Evolutionary conservation across 1,284 basidiomycete species (phyloP), one percentile per base, ranked within the genome.

Genomic region (Ceraceosorus bombacis): DNA sequence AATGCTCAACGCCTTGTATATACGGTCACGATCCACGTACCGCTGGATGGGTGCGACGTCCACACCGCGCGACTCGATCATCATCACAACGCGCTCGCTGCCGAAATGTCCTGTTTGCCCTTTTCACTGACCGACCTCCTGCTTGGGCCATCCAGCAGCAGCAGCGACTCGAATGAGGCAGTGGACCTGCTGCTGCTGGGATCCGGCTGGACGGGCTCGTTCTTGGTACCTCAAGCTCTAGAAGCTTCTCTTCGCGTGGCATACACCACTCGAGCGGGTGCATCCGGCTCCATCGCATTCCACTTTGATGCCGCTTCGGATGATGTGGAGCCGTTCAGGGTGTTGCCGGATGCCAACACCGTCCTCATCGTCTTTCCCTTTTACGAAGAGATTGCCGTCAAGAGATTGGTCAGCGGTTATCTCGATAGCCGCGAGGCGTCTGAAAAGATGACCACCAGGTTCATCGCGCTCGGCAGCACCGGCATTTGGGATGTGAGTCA

Each of bases 121-220:
- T 27, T 27, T 27, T 27, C 27, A 27, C 27, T 27, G 27, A 27
- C 27, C 27, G 27, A 27, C 27, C 27, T 27, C 27, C 27, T 27
- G 27, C 27, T 27, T 27, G 27, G 27, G 27, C 27, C 27, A 27
- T 27, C 27, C 27, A 27, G 27, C 27, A 27, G 27, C 27, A 27
- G 27, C 27, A 27, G 27, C 27, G 3, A 3, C 27, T 1, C 27
- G 27, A 27, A 27, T 27, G 27, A 3, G 27, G 27, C 27, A 27
- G 81, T 85, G 54, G 83, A 86, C 59, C 73, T 86, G 48, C 82
- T 86, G 49, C 82, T 86, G 56, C 81, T 88, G 36, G 85, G 85
- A 50, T 83, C 84, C n/a, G 85, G 85, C 46, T 88, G 86, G 85
- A 85, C 84, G 1, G 83, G 81, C 1, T 81, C 80, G 9, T 87